Base-by-base conservation (phyloP, 768 basidiomycete genomes). In the Neoboletus brunneissimus region DNA sequence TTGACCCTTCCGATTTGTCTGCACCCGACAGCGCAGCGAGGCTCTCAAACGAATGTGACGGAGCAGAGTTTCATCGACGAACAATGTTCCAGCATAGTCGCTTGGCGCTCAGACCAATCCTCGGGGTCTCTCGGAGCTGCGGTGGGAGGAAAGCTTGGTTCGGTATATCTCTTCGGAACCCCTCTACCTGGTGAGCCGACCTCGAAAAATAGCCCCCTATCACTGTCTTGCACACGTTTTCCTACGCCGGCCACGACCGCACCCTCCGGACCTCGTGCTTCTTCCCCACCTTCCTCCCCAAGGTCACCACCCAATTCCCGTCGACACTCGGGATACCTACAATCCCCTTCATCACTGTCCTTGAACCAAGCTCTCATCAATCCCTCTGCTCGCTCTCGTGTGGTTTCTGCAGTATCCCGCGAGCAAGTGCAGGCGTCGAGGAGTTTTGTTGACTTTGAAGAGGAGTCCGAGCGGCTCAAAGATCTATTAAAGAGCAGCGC, bases 371-470 rank as follows among this genome's bases (percentile, higher is more conserved):
- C 78, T 10, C 81, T 82, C 5, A 85, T 87, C 66, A 75, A 75
- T 37, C 70, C 85, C 12, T 72, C 80, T n/a, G 72, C 79, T 27
- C 81, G 84, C 49, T 79, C 87, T 18, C 78, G 81, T 6, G 79
- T 87, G 6, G 87, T 89, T 1, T 87, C 89, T n/a, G 86, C 84
- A 12, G 73, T 93, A 5, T 88, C 83, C 9, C 75, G 75, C 10
- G 87, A 89, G 57, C 81, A 81, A 56, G 88, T 82, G 0, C 87
- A 91, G 67, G 91, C 90, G 0, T 84, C 88, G 0, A 89, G 82
- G 72, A 89, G 84, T 61, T 86, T 81, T 64, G 86, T 91, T 2
- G 91, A 93, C 65, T 90, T 85, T 54, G 91, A 92, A 3, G 88
- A 91, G 43, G 91, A 93, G 65, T 78, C 86, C 2, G 86, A 85